Evolutionary conservation across 805 yeast genomes (phyloP).

Genomic region (Starmerella geochares): DNA sequence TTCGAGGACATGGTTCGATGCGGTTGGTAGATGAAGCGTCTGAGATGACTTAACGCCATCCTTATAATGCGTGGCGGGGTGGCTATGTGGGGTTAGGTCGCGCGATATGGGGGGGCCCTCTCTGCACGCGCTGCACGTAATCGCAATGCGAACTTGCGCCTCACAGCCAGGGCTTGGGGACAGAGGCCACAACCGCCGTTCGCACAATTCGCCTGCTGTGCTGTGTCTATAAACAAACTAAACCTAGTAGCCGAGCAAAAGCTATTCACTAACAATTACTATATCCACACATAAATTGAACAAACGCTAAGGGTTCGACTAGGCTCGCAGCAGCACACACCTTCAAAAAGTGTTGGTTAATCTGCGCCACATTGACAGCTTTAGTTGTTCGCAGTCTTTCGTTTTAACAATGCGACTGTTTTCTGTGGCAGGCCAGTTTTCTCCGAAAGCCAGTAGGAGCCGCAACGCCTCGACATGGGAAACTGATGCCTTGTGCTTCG

Average conservation of each 20-base stretch:
- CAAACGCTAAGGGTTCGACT: no score
- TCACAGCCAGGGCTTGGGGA: neutral
- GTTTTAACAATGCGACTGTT: conserved; percentile 4
- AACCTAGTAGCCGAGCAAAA: no score
- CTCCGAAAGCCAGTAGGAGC: conserved; percentile 11
- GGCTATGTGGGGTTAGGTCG: conserved; percentile 3
- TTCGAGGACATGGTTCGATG: conserved; percentile 17
- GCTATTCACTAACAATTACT: no score
- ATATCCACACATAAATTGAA: no score
- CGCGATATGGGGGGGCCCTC: neutral
- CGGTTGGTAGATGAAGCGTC: neutral
- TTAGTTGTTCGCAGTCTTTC: conserved; percentile 10
- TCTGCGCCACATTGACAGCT: conserved; percentile 5
- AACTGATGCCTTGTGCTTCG: neutral
- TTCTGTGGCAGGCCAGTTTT: conserved; percentile 4
- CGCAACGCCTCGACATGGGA: neutral
- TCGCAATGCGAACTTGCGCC: conserved; percentile 5
- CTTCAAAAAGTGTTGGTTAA: neutral
- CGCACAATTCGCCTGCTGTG: no score
- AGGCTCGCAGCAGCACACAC: no score
- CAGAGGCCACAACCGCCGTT: no score
- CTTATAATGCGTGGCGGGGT: conserved; percentile 8
- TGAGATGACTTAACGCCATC: conserved; percentile 3
- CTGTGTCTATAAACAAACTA: no score
- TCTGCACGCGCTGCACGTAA: neutral